phyloP scores from a whole-genome alignment of 2,329 filamentous ascomycete genomes.

The Alternaria ventricosa region DNA sequence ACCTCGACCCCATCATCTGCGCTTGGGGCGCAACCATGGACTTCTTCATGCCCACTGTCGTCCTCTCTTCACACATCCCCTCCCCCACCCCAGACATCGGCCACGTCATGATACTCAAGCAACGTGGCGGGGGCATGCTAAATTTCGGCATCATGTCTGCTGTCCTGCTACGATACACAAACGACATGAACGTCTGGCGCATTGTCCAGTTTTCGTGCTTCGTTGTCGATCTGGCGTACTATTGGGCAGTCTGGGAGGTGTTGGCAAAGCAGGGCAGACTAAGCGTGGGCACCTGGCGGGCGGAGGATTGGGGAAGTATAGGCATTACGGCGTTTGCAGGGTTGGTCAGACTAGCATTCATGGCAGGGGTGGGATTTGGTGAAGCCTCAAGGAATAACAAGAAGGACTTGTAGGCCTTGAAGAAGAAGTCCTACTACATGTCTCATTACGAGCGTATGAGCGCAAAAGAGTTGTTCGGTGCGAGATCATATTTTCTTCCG shows the following conservation, averaged over 20 bases:
- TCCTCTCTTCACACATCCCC: constrained; percentile 30
- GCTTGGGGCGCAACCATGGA: constrained; percentile 38
- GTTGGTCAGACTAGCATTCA: constrained; percentile 27
- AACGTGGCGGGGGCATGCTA: constrained; percentile 37
- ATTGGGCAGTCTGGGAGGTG: constrained; percentile 24
- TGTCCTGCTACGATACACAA: constrained; percentile 33
- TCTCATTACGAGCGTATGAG: background rate
- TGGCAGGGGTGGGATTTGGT: constrained; percentile 24
- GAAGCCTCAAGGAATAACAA: constrained; percentile 1
- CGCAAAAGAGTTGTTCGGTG: background rate
- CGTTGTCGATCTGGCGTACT: constrained; percentile 31
- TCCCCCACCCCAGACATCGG: constrained; percentile 24
- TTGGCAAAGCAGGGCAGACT: constrained; percentile 23
- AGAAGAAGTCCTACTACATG: background rate
- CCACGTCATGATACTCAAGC: constrained; percentile 34
- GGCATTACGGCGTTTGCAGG: constrained; percentile 30
- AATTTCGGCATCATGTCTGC: constrained; percentile 35
- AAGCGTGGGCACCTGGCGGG: constrained; percentile 21
- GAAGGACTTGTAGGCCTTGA: background rate
- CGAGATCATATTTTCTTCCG: background rate
- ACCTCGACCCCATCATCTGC: constrained; percentile 35
- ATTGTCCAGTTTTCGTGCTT: constrained; percentile 29
- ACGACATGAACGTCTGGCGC: constrained; percentile 29
- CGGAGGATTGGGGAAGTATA: constrained; percentile 45
- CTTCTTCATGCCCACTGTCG: constrained; percentile 27